Evolutionary conservation across 2,329 filamentous ascomycete genomes (phyloP).

Genomic region (Colletotrichum plurivorum): DNA sequence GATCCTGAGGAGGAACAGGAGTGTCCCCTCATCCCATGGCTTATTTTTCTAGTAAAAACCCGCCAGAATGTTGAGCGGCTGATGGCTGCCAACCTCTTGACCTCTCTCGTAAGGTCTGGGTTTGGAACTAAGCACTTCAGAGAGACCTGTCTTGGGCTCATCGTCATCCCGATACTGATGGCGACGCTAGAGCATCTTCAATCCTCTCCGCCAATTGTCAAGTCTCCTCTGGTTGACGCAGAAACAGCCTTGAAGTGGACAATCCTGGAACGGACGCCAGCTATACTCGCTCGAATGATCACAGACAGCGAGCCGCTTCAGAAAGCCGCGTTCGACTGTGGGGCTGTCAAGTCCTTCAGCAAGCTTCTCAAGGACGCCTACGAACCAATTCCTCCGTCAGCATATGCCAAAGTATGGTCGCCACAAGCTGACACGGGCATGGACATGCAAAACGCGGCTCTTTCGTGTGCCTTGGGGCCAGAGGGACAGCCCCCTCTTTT

Average conservation of each 20-base stretch:
- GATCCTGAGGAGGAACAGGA: slow-evolving; percentile 73
- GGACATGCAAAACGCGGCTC: slow-evolving; percentile 51
- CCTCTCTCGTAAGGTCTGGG: slow-evolving; percentile 77
- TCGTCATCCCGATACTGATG: slow-evolving; percentile 80
- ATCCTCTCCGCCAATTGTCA: slow-evolving; percentile 25
- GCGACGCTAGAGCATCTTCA: slow-evolving; percentile 59
- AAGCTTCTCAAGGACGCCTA: slow-evolving; percentile 67
- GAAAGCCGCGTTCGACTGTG: slow-evolving; percentile 81
- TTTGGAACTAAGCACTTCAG: slow-evolving; percentile 73
- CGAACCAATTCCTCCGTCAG: slow-evolving; percentile 55
- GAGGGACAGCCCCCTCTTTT: slow-evolving; percentile 72
- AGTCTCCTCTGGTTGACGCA: slow-evolving; percentile 50
- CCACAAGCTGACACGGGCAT: slow-evolving; percentile 53
- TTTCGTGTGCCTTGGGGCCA: slow-evolving; percentile 67
- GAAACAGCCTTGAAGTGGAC: slow-evolving; percentile 59
- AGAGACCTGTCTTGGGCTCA: slow-evolving; percentile 74
- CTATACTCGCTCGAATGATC: slow-evolving; percentile 83
- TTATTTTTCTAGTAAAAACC: slow-evolving; percentile 75
- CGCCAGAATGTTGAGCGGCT: slow-evolving; percentile 72
- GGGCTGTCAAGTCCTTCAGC: slow-evolving; percentile 61
- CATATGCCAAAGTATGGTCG: slow-evolving; percentile 55
- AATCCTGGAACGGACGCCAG: slow-evolving; percentile 79
- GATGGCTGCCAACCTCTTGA: slow-evolving; percentile 78
- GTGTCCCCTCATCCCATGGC: slow-evolving; percentile 80
- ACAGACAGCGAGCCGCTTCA: slow-evolving; percentile 85